phyloP scores from a whole-genome alignment of 2,329 filamentous ascomycete species.

The Eutypella sp. region DNA sequence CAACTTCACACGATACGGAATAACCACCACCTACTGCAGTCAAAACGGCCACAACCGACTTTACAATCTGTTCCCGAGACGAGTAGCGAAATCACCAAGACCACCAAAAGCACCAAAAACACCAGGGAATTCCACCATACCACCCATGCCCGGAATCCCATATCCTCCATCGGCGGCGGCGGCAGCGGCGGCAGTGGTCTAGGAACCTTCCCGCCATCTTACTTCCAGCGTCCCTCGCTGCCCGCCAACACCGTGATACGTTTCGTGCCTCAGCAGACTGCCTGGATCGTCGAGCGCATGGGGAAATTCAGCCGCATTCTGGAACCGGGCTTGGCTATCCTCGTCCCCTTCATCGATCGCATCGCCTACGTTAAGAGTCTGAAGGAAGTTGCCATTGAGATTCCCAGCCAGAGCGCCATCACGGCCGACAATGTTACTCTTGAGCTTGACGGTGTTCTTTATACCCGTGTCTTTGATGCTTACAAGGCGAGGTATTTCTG shows the following conservation, averaged over 20 bases:
- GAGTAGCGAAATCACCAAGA: neutral
- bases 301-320: conserved; percentile 93
- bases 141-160: conserved; percentile 11
- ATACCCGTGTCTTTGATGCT: conserved; percentile 93
- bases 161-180: conserved; percentile 5
- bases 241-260: conserved; percentile 93
- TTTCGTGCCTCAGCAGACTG: conserved; percentile 98
- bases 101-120: neutral
- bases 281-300: conserved; percentile 99
- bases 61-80: too few relatives aligned
- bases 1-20: too few relatives aligned
- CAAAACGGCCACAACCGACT: neutral
- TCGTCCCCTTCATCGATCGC: conserved; percentile 86
- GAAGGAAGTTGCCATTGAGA: conserved; percentile 95
- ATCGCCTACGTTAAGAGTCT: conserved; percentile 97
- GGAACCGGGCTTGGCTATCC: conserved; percentile 81
- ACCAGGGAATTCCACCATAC: conserved; percentile 18
- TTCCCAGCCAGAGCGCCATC: conserved; percentile 95
- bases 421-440: conserved; percentile 98
- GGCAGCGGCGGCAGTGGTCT: conserved; percentile 26
- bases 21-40: neutral
- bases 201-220: conserved; percentile 56
- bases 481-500: conserved; percentile 82
- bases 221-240: conserved; percentile 70
- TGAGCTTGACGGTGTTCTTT: conserved; percentile 91